Conservation (phyloP, 2,329 filamentous ascomycete species). For the Emergomyces orientalis region DNA sequence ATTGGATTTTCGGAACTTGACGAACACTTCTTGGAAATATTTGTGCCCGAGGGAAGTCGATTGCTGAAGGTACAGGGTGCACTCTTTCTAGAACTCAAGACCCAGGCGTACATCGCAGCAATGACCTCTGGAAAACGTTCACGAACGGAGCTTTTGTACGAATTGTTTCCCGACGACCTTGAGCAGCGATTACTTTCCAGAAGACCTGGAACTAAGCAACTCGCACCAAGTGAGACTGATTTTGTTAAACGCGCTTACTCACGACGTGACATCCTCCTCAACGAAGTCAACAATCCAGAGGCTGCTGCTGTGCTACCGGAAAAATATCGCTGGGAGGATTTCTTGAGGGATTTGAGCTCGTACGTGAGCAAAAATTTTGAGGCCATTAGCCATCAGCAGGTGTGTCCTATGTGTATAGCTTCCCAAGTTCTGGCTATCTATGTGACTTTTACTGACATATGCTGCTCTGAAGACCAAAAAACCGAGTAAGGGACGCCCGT, state of each 20-base stretch:
- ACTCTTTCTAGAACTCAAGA: slow-evolving; percentile 56
- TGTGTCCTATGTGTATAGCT: slow-evolving; percentile 21
- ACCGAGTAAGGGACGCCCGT: slow-evolving; percentile 29
- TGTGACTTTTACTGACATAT: slow-evolving; percentile 17
- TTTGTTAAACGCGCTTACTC: slow-evolving; percentile 48
- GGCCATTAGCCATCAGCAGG: slow-evolving; percentile 40
- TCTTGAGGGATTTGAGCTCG: slow-evolving; percentile 48
- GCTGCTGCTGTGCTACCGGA: slow-evolving; percentile 44
- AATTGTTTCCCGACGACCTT: slow-evolving; percentile 51
- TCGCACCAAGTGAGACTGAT: slow-evolving; percentile 51
- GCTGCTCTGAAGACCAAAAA: slow-evolving; percentile 28
- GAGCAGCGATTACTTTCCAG: slow-evolving; percentile 45
- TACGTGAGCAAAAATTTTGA: slow-evolving; percentile 53
- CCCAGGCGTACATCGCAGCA: slow-evolving; percentile 56
- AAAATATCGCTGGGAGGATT: slow-evolving; percentile 56
- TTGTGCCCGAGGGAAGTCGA: slow-evolving; percentile 50
- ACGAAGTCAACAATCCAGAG: slow-evolving; percentile 44
- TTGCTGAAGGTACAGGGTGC: slow-evolving; percentile 52
- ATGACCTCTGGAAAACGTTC: slow-evolving; percentile 48
- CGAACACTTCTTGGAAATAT: slow-evolving; percentile 54
- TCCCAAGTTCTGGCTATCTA: neutral
- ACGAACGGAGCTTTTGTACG: slow-evolving; percentile 48
- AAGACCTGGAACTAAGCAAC: slow-evolving; percentile 45
- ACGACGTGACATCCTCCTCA: slow-evolving; percentile 49
- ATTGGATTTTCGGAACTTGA: slow-evolving; percentile 56